These are phyloP conservation scores for Allantophomopsis cytisporea DNA, from an alignment of 2,329 filamentous ascomycete species.

Conservation along the genomic window DNA sequence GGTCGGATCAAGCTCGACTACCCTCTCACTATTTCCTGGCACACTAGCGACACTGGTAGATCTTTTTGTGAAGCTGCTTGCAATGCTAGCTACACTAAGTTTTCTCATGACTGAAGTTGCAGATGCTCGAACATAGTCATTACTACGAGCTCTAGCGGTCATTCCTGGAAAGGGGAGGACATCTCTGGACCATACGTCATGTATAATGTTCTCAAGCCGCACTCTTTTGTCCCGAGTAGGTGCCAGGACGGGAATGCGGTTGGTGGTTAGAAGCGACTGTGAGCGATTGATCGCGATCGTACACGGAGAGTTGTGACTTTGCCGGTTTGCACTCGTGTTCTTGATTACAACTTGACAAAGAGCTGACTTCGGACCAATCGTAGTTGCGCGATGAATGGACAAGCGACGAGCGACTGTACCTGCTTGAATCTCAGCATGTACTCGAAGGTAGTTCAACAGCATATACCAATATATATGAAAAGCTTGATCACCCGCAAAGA, in stretches of 20 bases:
- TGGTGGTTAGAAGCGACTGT: conserved; percentile 63
- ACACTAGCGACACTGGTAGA: conserved; percentile 26
- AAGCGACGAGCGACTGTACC: conserved; percentile 51
- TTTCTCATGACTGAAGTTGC: conserved; percentile 81
- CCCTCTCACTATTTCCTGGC: conserved; percentile 10
- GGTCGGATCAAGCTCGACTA: conserved; percentile 7
- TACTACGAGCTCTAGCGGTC: conserved; percentile 45
- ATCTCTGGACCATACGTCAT: conserved; percentile 76
- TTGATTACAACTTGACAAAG: conserved; percentile 72
- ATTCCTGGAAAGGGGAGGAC: conserved; percentile 74
- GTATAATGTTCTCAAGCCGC: conserved; percentile 59
- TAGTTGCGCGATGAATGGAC: conserved; percentile 69
- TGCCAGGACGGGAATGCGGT: conserved; percentile 54
- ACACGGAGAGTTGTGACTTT: conserved; percentile 30
- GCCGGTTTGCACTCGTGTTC: conserved; percentile 62
- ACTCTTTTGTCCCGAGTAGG: conserved; percentile 65
- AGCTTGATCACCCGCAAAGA: too few species aligned
- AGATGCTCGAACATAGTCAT: conserved; percentile 64
- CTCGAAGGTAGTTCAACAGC: too few species aligned
- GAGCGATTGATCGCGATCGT: conserved; percentile 54
- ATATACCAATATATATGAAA: too few species aligned
- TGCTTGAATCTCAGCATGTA: conserved; percentile 12
- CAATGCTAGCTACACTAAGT: conserved; percentile 69
- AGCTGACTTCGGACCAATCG: conserved; percentile 53
- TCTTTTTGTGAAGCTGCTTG: conserved; percentile 61